Evolutionary conservation across 805 yeast species (phyloP).

Genomic region (Ogataea glucozyma): DNA sequence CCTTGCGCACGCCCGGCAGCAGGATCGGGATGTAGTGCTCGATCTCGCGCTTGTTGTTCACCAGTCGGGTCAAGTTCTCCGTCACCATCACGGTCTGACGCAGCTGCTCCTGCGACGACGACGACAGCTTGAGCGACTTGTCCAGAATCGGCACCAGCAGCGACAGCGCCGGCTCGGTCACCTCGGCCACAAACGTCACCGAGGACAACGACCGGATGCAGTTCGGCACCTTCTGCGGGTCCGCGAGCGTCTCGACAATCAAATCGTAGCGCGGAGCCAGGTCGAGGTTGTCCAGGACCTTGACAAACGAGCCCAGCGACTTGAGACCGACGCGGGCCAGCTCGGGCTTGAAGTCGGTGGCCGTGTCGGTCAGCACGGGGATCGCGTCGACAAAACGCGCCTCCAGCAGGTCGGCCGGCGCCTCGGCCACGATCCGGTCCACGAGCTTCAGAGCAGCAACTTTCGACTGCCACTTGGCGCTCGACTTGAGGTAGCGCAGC

Average conservation of each 20-base stretch:
- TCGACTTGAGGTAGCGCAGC: conserved; percentile 63
- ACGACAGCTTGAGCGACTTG: conserved; percentile 81
- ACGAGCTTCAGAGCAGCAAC: conserved; percentile 72
- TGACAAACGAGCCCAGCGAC: conserved; percentile 69
- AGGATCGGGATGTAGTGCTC: conserved; percentile 82
- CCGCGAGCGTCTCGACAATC: conserved; percentile 85
- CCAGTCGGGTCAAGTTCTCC: conserved; percentile 93
- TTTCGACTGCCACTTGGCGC: conserved; percentile 94
- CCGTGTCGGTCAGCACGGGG: conserved; percentile 83
- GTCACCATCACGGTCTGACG: conserved; percentile 96
- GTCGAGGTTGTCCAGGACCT: conserved; percentile 89
- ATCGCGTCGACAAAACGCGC: conserved; percentile 73
- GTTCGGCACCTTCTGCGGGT: conserved; percentile 84
- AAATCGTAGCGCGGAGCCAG: conserved; percentile 80
- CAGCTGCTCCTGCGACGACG: conserved; percentile 92
- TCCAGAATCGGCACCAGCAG: conserved; percentile 88
- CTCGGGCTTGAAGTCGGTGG: conserved; percentile 97
- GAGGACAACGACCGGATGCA: conserved; percentile 88
- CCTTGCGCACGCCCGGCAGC: conserved; percentile 89
- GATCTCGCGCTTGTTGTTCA: conserved; percentile 89
- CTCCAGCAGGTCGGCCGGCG: conserved; percentile 85
- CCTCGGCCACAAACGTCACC: conserved; percentile 97
- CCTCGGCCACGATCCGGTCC: conserved; percentile 73
- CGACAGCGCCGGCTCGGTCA: conserved; percentile 92
- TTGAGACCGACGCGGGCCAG: conserved; percentile 81